phyloP scores from a whole-genome alignment of 495 filamentous ascomycete species.

The Hypoxylon subgilvum region DNA sequence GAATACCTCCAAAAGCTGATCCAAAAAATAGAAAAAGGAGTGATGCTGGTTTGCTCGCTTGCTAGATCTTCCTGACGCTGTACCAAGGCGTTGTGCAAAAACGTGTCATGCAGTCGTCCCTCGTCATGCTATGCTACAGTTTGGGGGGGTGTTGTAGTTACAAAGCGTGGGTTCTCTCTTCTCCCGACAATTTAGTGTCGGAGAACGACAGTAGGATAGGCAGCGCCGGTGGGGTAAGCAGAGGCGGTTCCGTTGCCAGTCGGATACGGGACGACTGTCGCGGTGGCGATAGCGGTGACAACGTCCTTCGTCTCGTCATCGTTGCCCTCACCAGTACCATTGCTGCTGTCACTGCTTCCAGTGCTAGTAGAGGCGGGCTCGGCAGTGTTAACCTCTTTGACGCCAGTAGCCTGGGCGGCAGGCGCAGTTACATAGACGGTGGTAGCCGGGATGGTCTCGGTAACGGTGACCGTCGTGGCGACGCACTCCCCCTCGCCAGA shows the following conservation, averaged over 20 bases:
- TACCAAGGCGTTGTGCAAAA: neutral
- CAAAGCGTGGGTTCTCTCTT: constrained; percentile 1
- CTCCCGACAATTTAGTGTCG: neutral
- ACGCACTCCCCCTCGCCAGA: constrained; percentile 37
- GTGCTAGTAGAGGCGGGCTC: constrained; percentile 11
- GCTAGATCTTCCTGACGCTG: neutral
- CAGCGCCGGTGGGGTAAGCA: constrained; percentile 7
- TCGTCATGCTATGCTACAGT: constrained; percentile 28
- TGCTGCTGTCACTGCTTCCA: constrained; percentile 20
- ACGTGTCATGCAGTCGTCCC: constrained; percentile 27
- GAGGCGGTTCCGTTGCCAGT: constrained; percentile 37
- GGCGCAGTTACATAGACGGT: constrained; percentile 54
- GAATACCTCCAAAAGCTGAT: constrained; percentile 11
- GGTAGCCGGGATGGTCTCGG: constrained; percentile 38
- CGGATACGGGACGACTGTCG: constrained; percentile 43
- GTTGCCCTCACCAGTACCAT: constrained; percentile 16
- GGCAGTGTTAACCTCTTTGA: constrained; percentile 16
- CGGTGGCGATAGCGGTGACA: constrained; percentile 38
- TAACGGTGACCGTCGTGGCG: constrained; percentile 47
- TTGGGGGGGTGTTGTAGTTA: constrained; percentile 11
- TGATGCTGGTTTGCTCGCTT: constrained; percentile 7
- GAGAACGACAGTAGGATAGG: constrained; percentile 30
- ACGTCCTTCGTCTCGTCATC: constrained; percentile 38
- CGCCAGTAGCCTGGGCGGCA: constrained; percentile 16
- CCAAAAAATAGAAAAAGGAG: constrained; percentile 3